These are phyloP conservation scores for Dactylonectria macrodidyma DNA, from an alignment of 2,329 filamentous ascomycete species.

Conservation along the genomic window DNA sequence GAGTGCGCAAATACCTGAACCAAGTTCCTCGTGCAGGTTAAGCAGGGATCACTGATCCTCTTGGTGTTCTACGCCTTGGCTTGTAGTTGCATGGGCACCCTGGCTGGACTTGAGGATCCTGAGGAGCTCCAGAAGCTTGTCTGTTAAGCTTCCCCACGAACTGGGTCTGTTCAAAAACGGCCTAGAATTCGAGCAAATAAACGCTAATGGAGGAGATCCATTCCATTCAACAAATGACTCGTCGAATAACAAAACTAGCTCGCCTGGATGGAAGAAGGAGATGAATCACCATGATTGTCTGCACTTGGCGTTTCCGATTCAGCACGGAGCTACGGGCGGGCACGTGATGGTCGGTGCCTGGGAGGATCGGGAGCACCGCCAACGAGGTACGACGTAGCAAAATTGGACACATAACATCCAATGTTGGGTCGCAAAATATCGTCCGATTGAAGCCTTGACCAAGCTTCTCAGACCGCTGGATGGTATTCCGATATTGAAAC, in stretches of 20 bases:
- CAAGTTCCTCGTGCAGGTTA: not conserved
- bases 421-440: slow-evolving; percentile 5
- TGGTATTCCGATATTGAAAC: not conserved
- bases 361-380: slow-evolving; percentile 15
- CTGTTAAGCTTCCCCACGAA: not conserved
- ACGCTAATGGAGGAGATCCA: no score
- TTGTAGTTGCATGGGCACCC: not conserved
- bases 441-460: not conserved
- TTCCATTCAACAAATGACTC: no score
- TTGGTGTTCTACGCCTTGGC: not conserved
- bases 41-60: not conserved
- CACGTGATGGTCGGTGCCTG: slow-evolving; percentile 30
- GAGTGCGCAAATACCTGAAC: not conserved
- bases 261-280: not conserved
- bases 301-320: slow-evolving; percentile 1
- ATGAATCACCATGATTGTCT: not conserved
- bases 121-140: not conserved
- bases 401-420: not conserved
- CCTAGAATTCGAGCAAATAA: no score
- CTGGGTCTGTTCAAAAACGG: not conserved
- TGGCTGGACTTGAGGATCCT: not conserved
- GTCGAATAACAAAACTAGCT: not conserved
- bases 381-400: not conserved
- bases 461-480: not conserved
- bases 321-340: slow-evolving; percentile 1